phyloP scores from a whole-genome alignment of 176 grass and related monocot genomes.

The Carex littledalei region DNA sequence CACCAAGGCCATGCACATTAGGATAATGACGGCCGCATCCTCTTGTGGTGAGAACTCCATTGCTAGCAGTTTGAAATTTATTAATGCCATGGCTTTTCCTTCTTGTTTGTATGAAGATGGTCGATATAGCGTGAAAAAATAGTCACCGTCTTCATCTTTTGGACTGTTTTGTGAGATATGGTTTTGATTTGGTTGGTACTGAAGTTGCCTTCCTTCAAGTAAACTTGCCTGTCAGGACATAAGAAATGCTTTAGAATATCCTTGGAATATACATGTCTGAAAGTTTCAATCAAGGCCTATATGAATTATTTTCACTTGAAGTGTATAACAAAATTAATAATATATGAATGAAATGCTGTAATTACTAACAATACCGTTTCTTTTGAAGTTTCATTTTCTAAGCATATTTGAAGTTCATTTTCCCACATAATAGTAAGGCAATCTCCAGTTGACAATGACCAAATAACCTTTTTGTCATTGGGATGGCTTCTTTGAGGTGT shows the following conservation, averaged over 20 bases:
- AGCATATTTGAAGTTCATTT: conserved; percentile 47
- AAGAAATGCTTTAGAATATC: not conserved
- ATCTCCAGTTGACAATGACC: conserved; percentile 77
- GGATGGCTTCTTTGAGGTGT: conserved; percentile 41
- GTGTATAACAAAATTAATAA: conserved; percentile 12
- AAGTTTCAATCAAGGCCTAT: not conserved
- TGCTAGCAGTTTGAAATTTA: conserved; percentile 77
- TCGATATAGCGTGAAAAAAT: conserved; percentile 64
- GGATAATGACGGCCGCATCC: conserved; percentile 59
- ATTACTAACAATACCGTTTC: conserved; percentile 43
- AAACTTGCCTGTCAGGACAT: conserved; percentile 45
- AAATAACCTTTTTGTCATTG: conserved; percentile 46
- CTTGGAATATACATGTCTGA: not conserved
- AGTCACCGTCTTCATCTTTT: conserved; percentile 47
- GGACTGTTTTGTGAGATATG: conserved; percentile 17
- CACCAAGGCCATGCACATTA: conserved; percentile 63
- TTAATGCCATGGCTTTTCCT: conserved; percentile 56
- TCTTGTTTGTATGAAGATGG: conserved; percentile 42
- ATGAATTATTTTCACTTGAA: conserved; percentile 16
- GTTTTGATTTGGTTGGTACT: conserved; percentile 50
- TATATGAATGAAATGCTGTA: not conserved
- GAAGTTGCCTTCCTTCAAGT: conserved; percentile 61
- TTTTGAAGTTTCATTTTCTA: conserved; percentile 57
- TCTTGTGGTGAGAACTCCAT: conserved; percentile 79
- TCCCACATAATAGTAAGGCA: conserved; percentile 51